Conservation (phyloP, 345 rosid species). For the Isatis tinctoria region DNA sequence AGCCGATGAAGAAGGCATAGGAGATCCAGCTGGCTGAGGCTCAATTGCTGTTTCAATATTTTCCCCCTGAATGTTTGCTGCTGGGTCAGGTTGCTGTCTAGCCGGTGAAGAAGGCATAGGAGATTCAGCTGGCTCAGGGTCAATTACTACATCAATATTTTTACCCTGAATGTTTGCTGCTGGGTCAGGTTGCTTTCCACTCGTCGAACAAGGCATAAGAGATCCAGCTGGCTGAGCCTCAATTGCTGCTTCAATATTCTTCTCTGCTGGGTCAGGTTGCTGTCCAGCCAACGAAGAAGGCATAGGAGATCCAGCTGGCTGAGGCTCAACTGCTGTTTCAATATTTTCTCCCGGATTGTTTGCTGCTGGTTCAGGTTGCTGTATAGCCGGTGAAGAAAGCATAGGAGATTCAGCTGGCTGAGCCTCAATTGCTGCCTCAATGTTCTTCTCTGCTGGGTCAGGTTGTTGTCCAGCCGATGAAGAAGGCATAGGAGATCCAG, state of each 20-base stretch:
- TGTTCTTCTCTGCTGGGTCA: neutral
- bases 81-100: conserved; percentile 6
- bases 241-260: neutral
- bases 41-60: neutral
- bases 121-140: neutral
- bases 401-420: neutral
- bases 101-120: neutral
- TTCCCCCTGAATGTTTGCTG: conserved; percentile 1
- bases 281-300: conserved; percentile 8
- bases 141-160: neutral
- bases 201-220: neutral
- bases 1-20: neutral
- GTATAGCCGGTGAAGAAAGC: conserved; percentile 2
- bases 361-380: neutral
- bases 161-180: neutral
- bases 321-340: neutral
- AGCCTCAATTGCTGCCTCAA: conserved; percentile 1
- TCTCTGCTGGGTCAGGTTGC: neutral
- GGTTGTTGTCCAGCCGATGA: conserved; percentile 1
- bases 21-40: neutral
- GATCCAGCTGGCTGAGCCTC: neutral
- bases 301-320: conserved; percentile 6
- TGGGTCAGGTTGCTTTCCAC: neutral
- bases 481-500: neutral
- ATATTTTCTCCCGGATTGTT: neutral